Evolutionary conservation across 257 asterid species (phyloP).

Genomic region (Fraxinus quadrangulata): DNA sequence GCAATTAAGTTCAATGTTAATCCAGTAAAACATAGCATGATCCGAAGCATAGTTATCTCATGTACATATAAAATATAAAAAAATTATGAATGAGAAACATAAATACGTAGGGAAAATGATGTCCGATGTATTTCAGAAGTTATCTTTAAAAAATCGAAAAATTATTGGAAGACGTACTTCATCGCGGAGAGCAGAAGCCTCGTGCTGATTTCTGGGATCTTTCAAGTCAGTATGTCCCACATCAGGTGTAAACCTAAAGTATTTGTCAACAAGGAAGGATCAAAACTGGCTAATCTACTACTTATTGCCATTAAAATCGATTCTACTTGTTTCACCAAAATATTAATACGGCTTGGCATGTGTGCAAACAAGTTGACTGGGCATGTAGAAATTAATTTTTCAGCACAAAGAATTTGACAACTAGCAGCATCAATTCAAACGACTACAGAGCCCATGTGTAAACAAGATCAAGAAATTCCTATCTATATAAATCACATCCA

Average conservation of each 20-base stretch:
- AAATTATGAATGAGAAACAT: conserved; percentile 16
- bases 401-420: neutral
- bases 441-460: neutral
- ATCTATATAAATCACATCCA: neutral
- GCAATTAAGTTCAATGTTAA: conserved; percentile 45
- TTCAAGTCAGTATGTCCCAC: conserved; percentile 61
- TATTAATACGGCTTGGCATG: neutral
- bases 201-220: conserved; percentile 73
- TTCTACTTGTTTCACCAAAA: neutral
- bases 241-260: conserved; percentile 69
- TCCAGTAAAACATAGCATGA: conserved; percentile 21
- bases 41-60: conserved; percentile 15
- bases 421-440: neutral
- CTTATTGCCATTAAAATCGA: neutral
- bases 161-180: conserved; percentile 58
- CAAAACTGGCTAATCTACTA: neutral
- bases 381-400: neutral
- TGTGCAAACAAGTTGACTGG: neutral
- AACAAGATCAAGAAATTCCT: neutral
- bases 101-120: conserved; percentile 16
- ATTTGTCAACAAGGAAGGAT: conserved; percentile 29
- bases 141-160: conserved; percentile 23
- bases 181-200: conserved; percentile 92
- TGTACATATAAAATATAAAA: conserved; percentile 4
- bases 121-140: conserved; percentile 15